Conservation (phyloP, 768 basidiomycete species). For the Pholiota microspora region DNA sequence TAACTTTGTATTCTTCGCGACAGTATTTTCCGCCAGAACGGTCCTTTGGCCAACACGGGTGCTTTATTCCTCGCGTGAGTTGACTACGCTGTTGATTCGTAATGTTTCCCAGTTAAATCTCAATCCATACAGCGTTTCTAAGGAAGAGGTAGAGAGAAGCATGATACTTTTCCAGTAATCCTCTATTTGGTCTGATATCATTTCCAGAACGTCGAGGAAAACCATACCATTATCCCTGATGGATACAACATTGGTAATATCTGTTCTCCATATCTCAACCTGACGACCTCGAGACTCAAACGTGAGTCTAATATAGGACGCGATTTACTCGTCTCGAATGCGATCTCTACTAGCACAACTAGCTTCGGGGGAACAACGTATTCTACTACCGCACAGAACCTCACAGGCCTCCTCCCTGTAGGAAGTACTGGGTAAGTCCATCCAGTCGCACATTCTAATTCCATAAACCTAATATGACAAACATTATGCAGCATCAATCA, state of each 20-base stretch:
- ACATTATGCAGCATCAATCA: constrained; percentile 31
- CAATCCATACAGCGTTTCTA: constrained; percentile 25
- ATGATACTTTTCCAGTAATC: too few relatives aligned
- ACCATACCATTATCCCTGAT: constrained; percentile 30
- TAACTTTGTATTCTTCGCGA: constrained; percentile 4
- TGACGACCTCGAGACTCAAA: not conserved
- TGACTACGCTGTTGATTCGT: not conserved
- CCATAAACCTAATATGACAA: not conserved
- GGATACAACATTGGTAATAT: constrained; percentile 31
- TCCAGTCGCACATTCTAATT: not conserved
- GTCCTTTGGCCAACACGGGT: constrained; percentile 38
- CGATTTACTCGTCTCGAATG: constrained; percentile 24
- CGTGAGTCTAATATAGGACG: constrained; percentile 29
- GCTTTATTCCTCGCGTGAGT: constrained; percentile 53
- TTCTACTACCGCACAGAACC: constrained; percentile 37
- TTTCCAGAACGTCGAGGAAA: constrained; percentile 23
- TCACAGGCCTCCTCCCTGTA: constrained; percentile 53
- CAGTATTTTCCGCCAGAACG: constrained; percentile 61
- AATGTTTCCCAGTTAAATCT: not conserved
- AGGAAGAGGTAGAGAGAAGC: constrained; percentile 30
- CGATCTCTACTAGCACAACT: constrained; percentile 30
- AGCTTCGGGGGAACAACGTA: constrained; percentile 46
- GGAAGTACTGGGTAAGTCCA: constrained; percentile 43
- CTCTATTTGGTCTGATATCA: not conserved
- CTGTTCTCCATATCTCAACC: not conserved